Evolutionary conservation across 768 basidiomycete species (phyloP), one percentile per base, ranked within the genome.

Genomic region (Paxillus rubicundulus): DNA sequence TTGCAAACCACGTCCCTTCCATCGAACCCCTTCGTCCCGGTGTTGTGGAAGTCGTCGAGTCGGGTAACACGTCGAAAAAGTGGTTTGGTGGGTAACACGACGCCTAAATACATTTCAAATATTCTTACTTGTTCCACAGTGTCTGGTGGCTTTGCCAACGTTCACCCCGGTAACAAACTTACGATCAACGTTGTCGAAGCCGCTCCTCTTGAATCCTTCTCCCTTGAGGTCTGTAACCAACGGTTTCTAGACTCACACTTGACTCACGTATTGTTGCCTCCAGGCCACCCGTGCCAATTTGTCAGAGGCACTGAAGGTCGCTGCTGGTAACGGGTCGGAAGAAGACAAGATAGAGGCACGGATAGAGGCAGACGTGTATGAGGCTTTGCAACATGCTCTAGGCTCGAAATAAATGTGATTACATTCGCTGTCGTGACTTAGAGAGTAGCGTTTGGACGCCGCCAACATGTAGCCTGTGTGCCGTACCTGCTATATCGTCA

Each of bases 111-210:
- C 33, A 13, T 49, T 24, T 30, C 18, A n/a, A 43, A 20, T 38
- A 20, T 50, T 54, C 20, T 46, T 52, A 50, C 53, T 45, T 50
- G n/a, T 7, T 41, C 21, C 17, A 8, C 61, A 99, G 97, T 91
- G 32, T 97, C 95, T 49, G 87, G 92, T 52, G 97, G 97, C 49
- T 98, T 99, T 70, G 95, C 97, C 48, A 98, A 90, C 53, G 91
- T 99, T 37, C 97, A 99, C 73, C 92, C 93, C 33, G 93, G 95
- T 75, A 99, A 98, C 81, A 86, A 82, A 60, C 77, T 98, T 55
- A 98, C 97, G 37, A 89, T 99, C 69, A 99, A 98, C 74, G 93
- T 88, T 53, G 86, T 99, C 42, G 97, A 99, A 78, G 97, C 90
- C 54, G 95, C 94, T 52, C 86, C 92, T 18, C 76, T 98, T 36